Conservation (phyloP, 257 asterid genomes). For the Nicotiana otophora region DNA sequence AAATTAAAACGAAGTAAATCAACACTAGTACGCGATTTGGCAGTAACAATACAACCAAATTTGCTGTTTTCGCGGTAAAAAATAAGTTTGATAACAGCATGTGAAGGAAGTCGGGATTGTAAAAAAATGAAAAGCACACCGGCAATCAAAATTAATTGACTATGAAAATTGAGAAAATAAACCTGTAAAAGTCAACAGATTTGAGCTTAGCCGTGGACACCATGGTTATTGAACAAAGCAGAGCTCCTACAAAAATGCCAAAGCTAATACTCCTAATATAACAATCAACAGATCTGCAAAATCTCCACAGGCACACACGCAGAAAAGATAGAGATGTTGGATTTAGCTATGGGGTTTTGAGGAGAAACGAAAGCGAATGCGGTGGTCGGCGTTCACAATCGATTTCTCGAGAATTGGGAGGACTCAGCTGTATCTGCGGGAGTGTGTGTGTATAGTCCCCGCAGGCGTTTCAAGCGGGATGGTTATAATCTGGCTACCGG, state of each 20-base stretch:
- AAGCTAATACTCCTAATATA: background rate
- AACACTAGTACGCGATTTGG: background rate
- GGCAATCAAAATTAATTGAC: background rate
- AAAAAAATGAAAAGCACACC: background rate
- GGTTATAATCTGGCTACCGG: background rate
- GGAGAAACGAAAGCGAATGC: background rate
- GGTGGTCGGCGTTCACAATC: background rate
- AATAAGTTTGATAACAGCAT: background rate
- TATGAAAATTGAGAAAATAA: background rate
- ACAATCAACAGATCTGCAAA: constrained; percentile 20
- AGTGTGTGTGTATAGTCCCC: background rate
- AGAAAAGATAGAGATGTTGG: background rate
- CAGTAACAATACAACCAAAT: background rate
- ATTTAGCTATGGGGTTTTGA: background rate
- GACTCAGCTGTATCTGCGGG: constrained; percentile 2
- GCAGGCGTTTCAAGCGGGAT: constrained; percentile 1
- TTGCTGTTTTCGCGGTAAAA: background rate
- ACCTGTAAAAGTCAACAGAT: constrained; percentile 69
- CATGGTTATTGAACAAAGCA: constrained; percentile 20
- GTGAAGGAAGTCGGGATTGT: background rate
- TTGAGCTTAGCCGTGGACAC: constrained; percentile 48
- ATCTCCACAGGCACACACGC: background rate
- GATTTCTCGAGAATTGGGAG: background rate
- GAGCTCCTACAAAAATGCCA: background rate
- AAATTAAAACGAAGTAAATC: background rate